Base-by-base conservation (phyloP, 2,329 filamentous ascomycete genomes). In the Alternaria viburni region DNA sequence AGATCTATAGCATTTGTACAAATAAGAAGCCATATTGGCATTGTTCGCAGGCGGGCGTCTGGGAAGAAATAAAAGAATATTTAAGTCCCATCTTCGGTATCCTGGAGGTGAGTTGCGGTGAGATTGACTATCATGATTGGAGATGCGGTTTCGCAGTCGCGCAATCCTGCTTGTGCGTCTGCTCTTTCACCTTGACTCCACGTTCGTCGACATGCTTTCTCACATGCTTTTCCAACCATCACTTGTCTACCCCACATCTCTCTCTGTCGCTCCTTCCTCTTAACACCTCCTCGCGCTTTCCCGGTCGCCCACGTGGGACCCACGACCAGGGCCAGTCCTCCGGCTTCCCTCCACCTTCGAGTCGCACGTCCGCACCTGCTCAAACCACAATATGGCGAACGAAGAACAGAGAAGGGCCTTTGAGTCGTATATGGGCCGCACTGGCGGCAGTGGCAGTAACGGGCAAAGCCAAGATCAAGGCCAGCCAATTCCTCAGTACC, bases 321-420 rank as follows among this genome's bases (percentile, higher is more conserved):
- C 54, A 30, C 59, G 41, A 41, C 50, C 41, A 25, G 30, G n/a
- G 43, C 52, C 49, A 21, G 55, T 43, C 52, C 32, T 62, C 58
- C 60, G 54, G 15, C 66, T 67, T 65, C 61, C 70, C 62, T 61
- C 50, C 17, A 19, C 25, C 36, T 26, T 55, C 46, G 49, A 36
- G 28, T 50, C 66, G 41, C 59, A 64, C 63, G 45, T 55, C 56
- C 50, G 67, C 68, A 52, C 65, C 61, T 72, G 61, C 69, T 45
- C 63, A 45, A 30, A 49, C n/a, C 10, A 54, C 41, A 59, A 44
- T 62, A 68, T 76, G 74, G 70, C 70, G 26, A 73, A 71, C 57
- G 74, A 75, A 45, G 75, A 77, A 63, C 72, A 76, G 55, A 62
- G 69, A 56, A 71, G 67, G 54, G 75, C 74, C 7, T 78, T 76